Evolutionary conservation across 2,329 filamentous ascomycete species (phyloP), one percentile per base, ranked within the genome.

Genomic region (Keithomyces neogunnii): DNA sequence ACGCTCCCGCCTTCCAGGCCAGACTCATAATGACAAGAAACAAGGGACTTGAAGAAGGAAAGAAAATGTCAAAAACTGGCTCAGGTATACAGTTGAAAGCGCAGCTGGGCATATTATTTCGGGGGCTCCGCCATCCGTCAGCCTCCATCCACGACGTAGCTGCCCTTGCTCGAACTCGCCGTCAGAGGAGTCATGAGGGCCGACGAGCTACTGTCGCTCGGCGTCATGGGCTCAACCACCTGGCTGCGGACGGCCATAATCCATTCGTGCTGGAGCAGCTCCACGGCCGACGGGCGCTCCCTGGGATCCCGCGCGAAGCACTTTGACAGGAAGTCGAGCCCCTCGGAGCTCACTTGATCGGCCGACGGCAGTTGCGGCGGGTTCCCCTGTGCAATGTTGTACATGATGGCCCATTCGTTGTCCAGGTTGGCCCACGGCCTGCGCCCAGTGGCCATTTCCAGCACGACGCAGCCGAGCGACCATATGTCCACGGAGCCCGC

Each of bases 351-450:
- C 56, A 99, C 80, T 69, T 97, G 92, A 49, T 97, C 92, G 1
- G 75, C 66, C 1, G 81, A 77, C 2, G 93, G 93, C 51, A 96
- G 76, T 64, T 89, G 86, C 5, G 93, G 93, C 47, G 90, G 88
- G 61, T 96, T 95, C 57, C 93, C 93, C 66, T 96, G 92, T 1
- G 93, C 93, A 63, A 99, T 99, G 73, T 97, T 97, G 78, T 96
- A 99, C 93, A 99, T 99, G 72, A 99, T 97, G 42, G 93, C 93
- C 90, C 91, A 99, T 69, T 99, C 93, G 65, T 99, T 99, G 73
- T 99, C 93, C 45, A 97, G 82, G 57, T 86, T 89, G 30, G 90
- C 89, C 93, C 93, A 99, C 1, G 93, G 93, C 13, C 92, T 84
- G 55, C 90, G 82, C 26, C 93, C 93, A 0, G 93, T 99, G 3